Percentiles rank a stretch among this genome's conserved stretches.
Evolutionary conservation across 495 filamentous ascomycete genomes (phyloP).

Genomic region (Thozetella sp.): DNA sequence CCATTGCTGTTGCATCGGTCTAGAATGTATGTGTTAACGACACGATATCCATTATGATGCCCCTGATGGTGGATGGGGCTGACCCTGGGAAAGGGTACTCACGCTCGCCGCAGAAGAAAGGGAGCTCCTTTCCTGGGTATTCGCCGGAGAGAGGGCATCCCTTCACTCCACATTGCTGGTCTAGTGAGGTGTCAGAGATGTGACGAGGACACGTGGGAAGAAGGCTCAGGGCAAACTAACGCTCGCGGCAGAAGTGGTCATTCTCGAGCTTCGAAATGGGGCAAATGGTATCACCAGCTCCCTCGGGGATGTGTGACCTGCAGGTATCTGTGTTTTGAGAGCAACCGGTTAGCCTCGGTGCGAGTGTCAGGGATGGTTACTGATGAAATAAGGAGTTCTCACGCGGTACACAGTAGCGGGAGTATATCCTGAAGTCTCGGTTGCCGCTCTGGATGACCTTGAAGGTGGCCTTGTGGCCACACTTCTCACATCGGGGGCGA

Average conservation of each 20-base stretch:
- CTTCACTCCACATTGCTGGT: not conserved
- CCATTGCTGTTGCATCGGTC: not conserved
- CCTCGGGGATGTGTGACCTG: not conserved
- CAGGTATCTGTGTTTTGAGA: not conserved
- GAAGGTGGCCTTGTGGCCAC: no score
- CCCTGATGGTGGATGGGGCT: not conserved
- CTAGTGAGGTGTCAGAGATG: not conserved
- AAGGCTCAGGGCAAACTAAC: not conserved
- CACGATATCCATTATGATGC: not conserved
- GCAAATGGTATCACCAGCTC: not conserved
- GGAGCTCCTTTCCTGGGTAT: not conserved
- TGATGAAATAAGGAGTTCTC: no score
- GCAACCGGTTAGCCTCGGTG: no score
- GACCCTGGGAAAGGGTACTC: not conserved
- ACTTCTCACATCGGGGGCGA: no score
- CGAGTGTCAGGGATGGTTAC: no score
- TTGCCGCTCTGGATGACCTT: no score
- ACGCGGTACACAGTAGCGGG: no score
- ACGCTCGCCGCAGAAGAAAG: not conserved
- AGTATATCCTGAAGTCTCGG: no score
- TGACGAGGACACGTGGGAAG: not conserved
- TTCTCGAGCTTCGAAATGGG: not conserved
- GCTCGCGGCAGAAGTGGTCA: not conserved
- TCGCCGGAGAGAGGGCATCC: not conserved
- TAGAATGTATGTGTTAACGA: not conserved